These are phyloP conservation scores for Citrus australasica DNA, from an alignment of 345 rosid genomes.

Conservation along the genomic window DNA sequence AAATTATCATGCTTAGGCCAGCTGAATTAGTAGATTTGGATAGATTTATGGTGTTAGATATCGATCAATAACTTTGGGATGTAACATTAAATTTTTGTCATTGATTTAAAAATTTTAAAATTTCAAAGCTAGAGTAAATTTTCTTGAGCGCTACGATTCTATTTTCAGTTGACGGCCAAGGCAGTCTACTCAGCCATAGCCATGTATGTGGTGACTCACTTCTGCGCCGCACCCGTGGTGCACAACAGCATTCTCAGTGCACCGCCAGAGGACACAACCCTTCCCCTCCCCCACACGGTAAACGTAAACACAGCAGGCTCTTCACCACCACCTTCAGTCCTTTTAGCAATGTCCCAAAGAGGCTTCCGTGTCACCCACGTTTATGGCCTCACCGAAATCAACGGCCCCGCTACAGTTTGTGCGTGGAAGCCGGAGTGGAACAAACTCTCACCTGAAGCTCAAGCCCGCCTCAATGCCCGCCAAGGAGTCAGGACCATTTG, in stretches of 20 bases:
- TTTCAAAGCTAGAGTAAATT: too few species aligned
- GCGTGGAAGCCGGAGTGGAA: constrained; percentile 98
- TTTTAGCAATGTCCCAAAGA: constrained; percentile 48
- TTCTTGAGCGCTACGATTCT: too few species aligned
- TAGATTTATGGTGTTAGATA: too few species aligned
- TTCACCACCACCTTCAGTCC: constrained; percentile 81
- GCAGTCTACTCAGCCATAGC: constrained; percentile 78
- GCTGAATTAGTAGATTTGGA: too few species aligned
- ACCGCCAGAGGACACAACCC: constrained; percentile 62
- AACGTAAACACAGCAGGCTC: constrained; percentile 90
- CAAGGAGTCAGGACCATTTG: constrained; percentile 76
- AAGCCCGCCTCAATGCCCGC: constrained; percentile 83
- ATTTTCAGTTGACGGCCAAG: constrained; percentile 68
- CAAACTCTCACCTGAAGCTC: constrained; percentile 55
- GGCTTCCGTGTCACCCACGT: constrained; percentile 72
- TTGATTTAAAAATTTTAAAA: too few species aligned
- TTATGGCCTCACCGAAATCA: constrained; percentile 90
- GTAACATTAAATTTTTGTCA: too few species aligned
- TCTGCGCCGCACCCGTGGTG: constrained; percentile 93
- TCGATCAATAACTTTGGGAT: too few species aligned
- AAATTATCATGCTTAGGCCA: too few species aligned
- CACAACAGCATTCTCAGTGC: constrained; percentile 79
- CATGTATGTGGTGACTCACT: constrained; percentile 63
- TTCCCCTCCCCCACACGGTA: constrained; percentile 74
- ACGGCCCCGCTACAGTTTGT: constrained; percentile 78